Evolutionary conservation across 352 stramenopile genomes (phyloP), one percentile per base, ranked within the genome.

Genomic region (Phytophthora boehmeriae): DNA sequence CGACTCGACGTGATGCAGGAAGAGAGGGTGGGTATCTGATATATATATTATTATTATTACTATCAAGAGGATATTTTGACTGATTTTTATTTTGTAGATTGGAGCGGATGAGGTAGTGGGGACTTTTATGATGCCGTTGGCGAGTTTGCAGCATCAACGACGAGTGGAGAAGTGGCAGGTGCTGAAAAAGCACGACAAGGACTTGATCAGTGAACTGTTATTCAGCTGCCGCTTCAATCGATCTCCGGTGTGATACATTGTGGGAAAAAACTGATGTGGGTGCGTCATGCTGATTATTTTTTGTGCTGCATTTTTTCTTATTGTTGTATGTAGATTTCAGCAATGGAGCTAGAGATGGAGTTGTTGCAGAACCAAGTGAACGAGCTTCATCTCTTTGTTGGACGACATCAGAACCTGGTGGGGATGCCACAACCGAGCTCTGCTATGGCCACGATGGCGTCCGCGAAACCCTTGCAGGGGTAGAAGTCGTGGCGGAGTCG

Each of bases 1-100:
- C 51, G 66, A 23, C 30, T 87, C 8, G 80, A 90, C 16, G 60
- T 90, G 6, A 76, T 90, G 74, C 80, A 90, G 54, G 78, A 88
- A 43, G 80, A 90, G 41, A 63, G 63, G 5, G 69, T 75, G 52
- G 34, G 64, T 41, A 13, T 41, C 34, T 17, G 16, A 17, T 14
- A 38, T 8, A 38, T 8, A 14, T 38, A 14, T 38, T 38, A 38
- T 38, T 38, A 38, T n/a, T n/a, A n/a, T n/a, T n/a, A 30, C 6
- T 30, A 30, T 30, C 3, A 6, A 30, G 25, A 30, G 25, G 25
- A 30, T 30, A 30, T 30, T 13, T 13, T 14, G 5, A 14, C 53
- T 27, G n/a, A 32, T 58, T 25, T 9, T 28, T 4, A 13, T 8
- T 11, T n/a, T 50, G 13, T 23, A 77, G 59, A 71, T 90, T 39